Percentiles rank a stretch among this genome's conserved stretches.
Conservation (phyloP, 805 yeast genomes). For the Wickerhamiella qilinensis region DNA sequence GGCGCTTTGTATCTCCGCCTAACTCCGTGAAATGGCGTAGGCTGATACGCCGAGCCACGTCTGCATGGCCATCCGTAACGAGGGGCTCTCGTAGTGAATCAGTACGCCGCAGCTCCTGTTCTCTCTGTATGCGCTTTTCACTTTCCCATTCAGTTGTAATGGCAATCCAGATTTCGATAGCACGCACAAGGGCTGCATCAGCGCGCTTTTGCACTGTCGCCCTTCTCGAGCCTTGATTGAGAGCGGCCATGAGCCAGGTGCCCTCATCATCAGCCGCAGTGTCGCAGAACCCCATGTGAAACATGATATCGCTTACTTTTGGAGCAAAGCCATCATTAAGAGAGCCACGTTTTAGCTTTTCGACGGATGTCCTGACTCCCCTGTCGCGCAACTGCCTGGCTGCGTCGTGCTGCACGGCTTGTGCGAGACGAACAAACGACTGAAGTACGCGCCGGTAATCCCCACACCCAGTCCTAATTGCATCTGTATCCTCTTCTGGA, state of each 20-base stretch:
- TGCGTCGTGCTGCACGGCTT: not conserved
- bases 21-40: no score
- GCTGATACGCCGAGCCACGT: no score
- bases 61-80: no score
- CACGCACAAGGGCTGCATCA: not conserved
- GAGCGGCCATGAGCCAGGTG: no score
- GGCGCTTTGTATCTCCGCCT: no score
- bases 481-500: not conserved
- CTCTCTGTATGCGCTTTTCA: not conserved
- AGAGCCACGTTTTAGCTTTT: not conserved
- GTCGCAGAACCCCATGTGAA: no score
- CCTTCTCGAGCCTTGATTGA: no score
- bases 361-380: not conserved
- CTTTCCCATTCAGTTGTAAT: not conserved
- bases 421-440: not conserved
- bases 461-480: not conserved
- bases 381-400: not conserved
- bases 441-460: not conserved
- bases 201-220: not conserved
- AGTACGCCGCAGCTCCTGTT: no score
- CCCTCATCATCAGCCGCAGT: no score
- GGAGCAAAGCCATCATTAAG: not conserved
- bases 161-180: not conserved
- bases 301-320: no score
- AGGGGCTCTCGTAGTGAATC: no score